A percentile compares a stretch with the other conserved stretches of the same genome.
Conservation (phyloP, 805 yeast species). For the Candida easanensis region DNA sequence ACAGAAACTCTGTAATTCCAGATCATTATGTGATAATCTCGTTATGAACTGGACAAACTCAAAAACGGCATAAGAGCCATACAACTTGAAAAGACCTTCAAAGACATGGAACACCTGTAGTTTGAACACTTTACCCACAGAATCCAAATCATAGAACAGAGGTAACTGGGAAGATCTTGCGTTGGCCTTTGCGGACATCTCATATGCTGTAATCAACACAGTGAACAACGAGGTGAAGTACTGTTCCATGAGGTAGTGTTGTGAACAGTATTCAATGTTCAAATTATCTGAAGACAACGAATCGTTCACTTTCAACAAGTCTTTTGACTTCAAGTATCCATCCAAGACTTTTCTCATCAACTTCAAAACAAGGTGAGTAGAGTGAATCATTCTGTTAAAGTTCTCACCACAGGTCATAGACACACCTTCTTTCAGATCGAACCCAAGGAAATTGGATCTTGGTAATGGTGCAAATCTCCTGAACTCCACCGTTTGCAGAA, state of each 20-base stretch:
- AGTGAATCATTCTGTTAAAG: conserved; percentile 13
- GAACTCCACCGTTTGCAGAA: conserved; percentile 13
- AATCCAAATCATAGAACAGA: conserved; percentile 14
- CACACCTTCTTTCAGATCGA: conserved; percentile 4
- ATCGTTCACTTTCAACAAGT: conserved; percentile 4
- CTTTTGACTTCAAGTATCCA: conserved; percentile 4
- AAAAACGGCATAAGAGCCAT: conserved; percentile 35
- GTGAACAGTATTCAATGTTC: conserved; percentile 12
- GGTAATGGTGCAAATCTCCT: conserved; percentile 27
- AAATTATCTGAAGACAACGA: conserved; percentile 7
- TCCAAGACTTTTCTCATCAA: conserved; percentile 12
- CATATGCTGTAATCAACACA: conserved; percentile 13
- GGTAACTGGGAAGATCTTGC: conserved; percentile 11
- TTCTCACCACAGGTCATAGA: conserved; percentile 15
- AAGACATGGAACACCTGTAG: conserved; percentile 25
- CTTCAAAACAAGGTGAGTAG: conserved; percentile 11
- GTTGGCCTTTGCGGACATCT: conserved; percentile 19
- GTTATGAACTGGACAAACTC: conserved; percentile 34
- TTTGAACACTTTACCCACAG: conserved; percentile 22
- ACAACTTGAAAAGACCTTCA: conserved; percentile 34
- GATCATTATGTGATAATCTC: conserved; percentile 32
- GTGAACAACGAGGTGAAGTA: conserved; percentile 17
- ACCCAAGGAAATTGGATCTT: conserved; percentile 22
- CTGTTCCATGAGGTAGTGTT: conserved; percentile 14
- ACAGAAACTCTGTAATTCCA: conserved; percentile 32